Percentiles rank a stretch among this genome's conserved stretches.
Conservation (phyloP, 108 stramenopile species). For the Stephanodiscus triporus region DNA sequence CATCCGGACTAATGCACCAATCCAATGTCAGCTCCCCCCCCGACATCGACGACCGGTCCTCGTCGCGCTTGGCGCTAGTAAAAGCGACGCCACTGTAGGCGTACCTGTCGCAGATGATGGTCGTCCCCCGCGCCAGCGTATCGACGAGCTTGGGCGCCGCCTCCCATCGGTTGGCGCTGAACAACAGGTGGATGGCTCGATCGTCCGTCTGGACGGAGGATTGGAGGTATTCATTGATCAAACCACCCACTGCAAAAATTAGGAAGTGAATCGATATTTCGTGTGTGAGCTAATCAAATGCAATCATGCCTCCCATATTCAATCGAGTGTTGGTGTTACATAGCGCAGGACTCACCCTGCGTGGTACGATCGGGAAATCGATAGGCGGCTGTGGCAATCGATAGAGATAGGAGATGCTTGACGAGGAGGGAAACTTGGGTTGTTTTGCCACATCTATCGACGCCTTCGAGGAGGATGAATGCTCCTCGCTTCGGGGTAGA, state of each 20-base stretch:
- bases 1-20: conserved; percentile 94
- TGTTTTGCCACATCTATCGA: conserved; percentile 99
- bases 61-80: conserved; percentile 84
- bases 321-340: neutral
- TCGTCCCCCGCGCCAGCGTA: conserved; percentile 66
- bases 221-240: conserved; percentile 93
- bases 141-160: conserved; percentile 62
- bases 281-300: neutral
- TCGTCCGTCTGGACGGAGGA: conserved; percentile 78
- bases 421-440: conserved; percentile 83
- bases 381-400: conserved; percentile 70
- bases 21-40: conserved; percentile 64
- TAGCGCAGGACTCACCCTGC: conserved; percentile 24
- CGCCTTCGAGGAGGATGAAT: conserved; percentile 98
- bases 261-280: neutral
- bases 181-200: conserved; percentile 95
- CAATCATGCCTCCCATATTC: neutral
- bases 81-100: conserved; percentile 98
- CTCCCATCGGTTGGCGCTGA: conserved; percentile 99
- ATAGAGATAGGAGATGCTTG: conserved; percentile 61
- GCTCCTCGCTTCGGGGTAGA: conserved; percentile 78
- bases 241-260: conserved; percentile 69
- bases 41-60: conserved; percentile 59
- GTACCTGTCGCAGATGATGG: conserved; percentile 95
- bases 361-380: conserved; percentile 87